These are phyloP conservation scores for Cicer cuneatum DNA, from an alignment of 306 rosid species.

Conservation along the genomic window DNA sequence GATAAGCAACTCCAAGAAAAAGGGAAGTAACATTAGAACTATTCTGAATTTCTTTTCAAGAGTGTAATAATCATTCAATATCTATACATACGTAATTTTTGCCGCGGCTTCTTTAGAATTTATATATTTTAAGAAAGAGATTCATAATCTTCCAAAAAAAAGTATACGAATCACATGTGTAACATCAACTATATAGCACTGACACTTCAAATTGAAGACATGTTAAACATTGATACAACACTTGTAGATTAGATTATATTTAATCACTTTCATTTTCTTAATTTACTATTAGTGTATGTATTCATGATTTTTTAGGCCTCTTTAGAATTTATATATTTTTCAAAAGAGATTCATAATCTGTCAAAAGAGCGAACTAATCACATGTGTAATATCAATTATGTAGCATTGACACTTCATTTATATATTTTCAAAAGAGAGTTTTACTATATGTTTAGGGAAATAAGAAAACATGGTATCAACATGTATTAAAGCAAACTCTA, in stretches of 20 bases:
- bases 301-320: not conserved
- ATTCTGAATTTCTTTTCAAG: constrained; percentile 84
- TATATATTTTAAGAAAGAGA: not conserved
- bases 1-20: constrained; percentile 54
- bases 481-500: too few species aligned
- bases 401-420: too few species aligned
- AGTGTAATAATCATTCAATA: constrained; percentile 56
- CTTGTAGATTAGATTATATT: too few species aligned
- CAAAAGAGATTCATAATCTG: not conserved
- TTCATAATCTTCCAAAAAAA: not conserved
- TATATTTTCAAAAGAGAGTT: too few species aligned
- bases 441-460: too few species aligned
- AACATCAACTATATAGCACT: not conserved
- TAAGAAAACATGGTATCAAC: too few species aligned
- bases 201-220: too few species aligned
- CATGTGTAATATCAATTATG: not conserved
- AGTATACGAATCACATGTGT: not conserved
- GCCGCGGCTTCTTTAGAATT: not conserved
- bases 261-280: too few species aligned
- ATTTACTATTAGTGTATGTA: too few species aligned
- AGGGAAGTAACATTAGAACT: constrained; percentile 48
- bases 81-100: not conserved
- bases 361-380: not conserved
- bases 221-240: too few species aligned
- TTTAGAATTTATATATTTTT: not conserved